phyloP scores from a whole-genome alignment of 768 basidiomycete species.

The Cyclocybe aegerita region DNA sequence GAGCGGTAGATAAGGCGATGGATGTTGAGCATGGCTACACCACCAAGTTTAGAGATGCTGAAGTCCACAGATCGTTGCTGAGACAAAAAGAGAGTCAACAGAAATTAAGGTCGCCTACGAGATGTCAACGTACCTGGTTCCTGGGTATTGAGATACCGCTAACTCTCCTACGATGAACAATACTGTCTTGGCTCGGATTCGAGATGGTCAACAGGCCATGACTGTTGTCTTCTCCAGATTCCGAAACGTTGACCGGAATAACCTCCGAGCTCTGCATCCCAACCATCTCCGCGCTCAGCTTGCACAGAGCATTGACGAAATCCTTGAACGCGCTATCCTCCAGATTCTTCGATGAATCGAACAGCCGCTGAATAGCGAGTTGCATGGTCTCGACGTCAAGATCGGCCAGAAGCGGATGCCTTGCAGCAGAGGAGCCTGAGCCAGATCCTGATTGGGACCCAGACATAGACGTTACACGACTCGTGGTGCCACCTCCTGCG shows the following conservation, averaged over 20 bases:
- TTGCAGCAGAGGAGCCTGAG: constrained; percentile 19
- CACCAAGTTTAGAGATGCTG: constrained; percentile 84
- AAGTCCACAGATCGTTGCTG: constrained; percentile 80
- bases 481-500: constrained; percentile 23
- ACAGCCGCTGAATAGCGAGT: constrained; percentile 74
- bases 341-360: constrained; percentile 82
- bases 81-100: background rate
- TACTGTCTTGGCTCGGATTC: constrained; percentile 21
- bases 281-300: constrained; percentile 90
- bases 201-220: constrained; percentile 22
- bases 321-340: constrained; percentile 81
- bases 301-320: constrained; percentile 78
- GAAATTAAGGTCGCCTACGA: background rate
- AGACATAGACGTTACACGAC: constrained; percentile 39
- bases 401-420: constrained; percentile 69
- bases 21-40: constrained; percentile 79
- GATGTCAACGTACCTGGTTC: constrained; percentile 55
- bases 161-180: constrained; percentile 64
- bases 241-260: constrained; percentile 29
- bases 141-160: constrained; percentile 88
- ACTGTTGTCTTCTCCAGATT: constrained; percentile 38
- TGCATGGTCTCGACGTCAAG: constrained; percentile 76
- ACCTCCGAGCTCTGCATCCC: constrained; percentile 69
- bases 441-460: constrained; percentile 19
- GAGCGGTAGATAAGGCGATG: constrained; percentile 84